Percentiles rank a stretch among this genome's conserved stretches.
Evolutionary conservation across 2,329 filamentous ascomycete species (phyloP).

Genomic region (Ceratocystis alfenasii): DNA sequence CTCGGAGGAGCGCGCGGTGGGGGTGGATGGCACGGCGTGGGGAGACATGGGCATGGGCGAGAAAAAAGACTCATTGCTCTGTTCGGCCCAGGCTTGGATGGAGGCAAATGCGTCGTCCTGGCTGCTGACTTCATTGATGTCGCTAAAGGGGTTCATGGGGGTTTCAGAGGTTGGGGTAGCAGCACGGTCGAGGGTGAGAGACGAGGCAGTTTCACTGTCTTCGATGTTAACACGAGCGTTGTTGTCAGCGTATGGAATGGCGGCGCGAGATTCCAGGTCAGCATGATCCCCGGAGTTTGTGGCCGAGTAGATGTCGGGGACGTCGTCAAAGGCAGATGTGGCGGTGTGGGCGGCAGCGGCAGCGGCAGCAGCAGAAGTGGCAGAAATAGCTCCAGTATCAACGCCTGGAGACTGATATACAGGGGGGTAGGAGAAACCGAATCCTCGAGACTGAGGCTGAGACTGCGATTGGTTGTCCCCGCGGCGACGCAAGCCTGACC

Average conservation of each 20-base stretch:
- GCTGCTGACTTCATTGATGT: constrained; percentile 10
- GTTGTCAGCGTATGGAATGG: constrained; percentile 27
- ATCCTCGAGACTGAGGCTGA: background rate
- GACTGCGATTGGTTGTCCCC: constrained; percentile 28
- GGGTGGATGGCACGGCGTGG: constrained; percentile 24
- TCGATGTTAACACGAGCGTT: constrained; percentile 24
- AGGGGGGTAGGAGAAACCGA: constrained; percentile 23
- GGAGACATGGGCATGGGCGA: constrained; percentile 47
- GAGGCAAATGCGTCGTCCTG: constrained; percentile 42
- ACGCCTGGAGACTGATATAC: constrained; percentile 25
- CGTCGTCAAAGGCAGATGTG: constrained; percentile 35
- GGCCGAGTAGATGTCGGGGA: constrained; percentile 47
- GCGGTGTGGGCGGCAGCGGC: constrained; percentile 28
- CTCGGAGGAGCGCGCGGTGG: constrained; percentile 33
- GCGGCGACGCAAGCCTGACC: constrained; percentile 36
- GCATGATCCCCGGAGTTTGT: constrained; percentile 28
- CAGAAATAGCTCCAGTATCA: constrained; percentile 1
- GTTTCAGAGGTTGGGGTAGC: constrained; percentile 17
- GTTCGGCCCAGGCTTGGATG: constrained; percentile 53
- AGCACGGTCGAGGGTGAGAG: constrained; percentile 6
- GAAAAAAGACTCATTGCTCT: constrained; percentile 44
- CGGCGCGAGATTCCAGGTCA: background rate
- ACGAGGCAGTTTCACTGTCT: constrained; percentile 13
- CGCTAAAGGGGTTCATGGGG: constrained; percentile 19
- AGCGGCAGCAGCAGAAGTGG: background rate